These are phyloP conservation scores for Eucalyptus pauciflora DNA, from an alignment of 345 rosid species.

Conservation along the genomic window DNA sequence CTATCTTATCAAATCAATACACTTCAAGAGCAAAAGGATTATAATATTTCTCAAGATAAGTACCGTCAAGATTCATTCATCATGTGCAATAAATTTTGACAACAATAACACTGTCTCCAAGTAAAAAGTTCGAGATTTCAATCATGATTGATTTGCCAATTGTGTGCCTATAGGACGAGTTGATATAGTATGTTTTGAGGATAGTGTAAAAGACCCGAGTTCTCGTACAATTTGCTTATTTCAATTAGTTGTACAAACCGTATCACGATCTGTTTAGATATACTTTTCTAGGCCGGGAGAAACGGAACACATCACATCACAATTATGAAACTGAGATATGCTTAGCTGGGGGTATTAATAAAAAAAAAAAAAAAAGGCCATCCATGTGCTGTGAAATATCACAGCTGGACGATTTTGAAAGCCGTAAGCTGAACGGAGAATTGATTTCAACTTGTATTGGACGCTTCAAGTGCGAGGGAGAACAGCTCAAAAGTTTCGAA, in stretches of 20 bases:
- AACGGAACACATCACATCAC: background rate
- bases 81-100: accelerated
- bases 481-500: background rate
- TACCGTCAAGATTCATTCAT: background rate
- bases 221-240: background rate
- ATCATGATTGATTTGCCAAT: background rate
- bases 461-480: background rate
- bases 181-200: background rate
- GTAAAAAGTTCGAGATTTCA: background rate
- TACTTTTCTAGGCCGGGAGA: background rate
- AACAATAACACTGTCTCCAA: background rate
- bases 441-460: background rate
- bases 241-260: background rate
- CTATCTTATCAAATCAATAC: background rate
- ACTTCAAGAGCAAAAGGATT: background rate
- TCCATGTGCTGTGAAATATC: background rate
- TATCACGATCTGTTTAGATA: background rate
- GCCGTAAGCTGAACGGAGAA: background rate
- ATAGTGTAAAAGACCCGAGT: background rate
- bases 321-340: background rate
- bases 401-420: background rate
- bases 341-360: background rate
- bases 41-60: background rate
- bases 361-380: background rate
- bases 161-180: background rate